Percentiles rank a stretch among this genome's conserved stretches.
These are phyloP conservation scores for Glomus cerebriforme DNA, from an alignment of 192 early-diverging fungal genomes.

Conservation along the genomic window DNA sequence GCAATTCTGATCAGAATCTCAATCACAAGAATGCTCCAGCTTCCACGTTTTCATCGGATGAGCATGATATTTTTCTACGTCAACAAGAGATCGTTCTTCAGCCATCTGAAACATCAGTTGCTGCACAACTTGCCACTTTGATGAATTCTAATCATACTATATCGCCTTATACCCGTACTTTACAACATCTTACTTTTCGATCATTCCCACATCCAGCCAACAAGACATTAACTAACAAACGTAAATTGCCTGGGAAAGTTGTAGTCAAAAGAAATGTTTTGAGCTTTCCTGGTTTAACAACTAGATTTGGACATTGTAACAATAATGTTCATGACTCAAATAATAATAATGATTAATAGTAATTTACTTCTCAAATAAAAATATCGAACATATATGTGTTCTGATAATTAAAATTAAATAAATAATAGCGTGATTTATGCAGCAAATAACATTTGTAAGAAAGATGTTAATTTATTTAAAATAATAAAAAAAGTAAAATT, in stretches of 20 bases:
- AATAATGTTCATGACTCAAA: not conserved
- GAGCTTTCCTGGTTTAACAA: constrained; percentile 3
- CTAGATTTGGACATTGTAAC: constrained; percentile 15
- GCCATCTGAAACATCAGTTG: constrained; percentile 77
- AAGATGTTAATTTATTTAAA: not conserved
- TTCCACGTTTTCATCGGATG: constrained; percentile 25
- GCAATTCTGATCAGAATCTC: constrained; percentile 22
- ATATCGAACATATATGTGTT: too few species aligned
- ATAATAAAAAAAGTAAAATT: not conserved
- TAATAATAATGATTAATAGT: not conserved
- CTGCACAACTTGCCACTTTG: constrained; percentile 85
- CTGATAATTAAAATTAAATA: too few species aligned
- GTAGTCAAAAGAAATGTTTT: constrained; percentile 23
- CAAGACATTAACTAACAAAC: constrained; percentile 23
- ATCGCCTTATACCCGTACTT: constrained; percentile 76
- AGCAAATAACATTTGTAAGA: too few species aligned
- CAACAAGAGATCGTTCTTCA: constrained; percentile 57
- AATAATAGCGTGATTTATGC: too few species aligned
- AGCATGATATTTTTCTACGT: constrained; percentile 14
- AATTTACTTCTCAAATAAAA: too few species aligned
- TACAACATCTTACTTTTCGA: constrained; percentile 82
- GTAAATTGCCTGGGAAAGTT: constrained; percentile 8
- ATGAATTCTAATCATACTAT: constrained; percentile 86
- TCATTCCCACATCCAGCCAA: constrained; percentile 49
- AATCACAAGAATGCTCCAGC: constrained; percentile 10